These are phyloP conservation scores for Brasilioporus rufonigricans DNA, from an alignment of 768 basidiomycete genomes.

Conservation along the genomic window DNA sequence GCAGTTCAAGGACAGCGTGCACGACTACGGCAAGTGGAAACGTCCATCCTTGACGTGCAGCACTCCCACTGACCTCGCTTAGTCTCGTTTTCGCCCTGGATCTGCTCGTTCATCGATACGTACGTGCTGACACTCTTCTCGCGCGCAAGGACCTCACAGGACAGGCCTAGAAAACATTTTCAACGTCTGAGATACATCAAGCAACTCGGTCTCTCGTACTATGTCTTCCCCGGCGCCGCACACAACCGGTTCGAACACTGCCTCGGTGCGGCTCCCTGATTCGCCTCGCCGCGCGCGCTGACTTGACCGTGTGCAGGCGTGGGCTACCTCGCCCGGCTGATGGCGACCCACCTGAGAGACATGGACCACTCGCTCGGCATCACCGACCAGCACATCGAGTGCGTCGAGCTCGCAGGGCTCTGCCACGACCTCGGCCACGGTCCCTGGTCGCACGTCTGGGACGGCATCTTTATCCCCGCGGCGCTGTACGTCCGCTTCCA, in stretches of 20 bases:
- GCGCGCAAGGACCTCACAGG: not conserved
- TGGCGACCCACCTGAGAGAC: slow-evolving; percentile 54
- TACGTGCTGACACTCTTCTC: slow-evolving; percentile 25
- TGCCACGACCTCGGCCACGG: slow-evolving; percentile 88
- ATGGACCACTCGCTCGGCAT: slow-evolving; percentile 64
- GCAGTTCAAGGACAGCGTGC: slow-evolving; percentile 40
- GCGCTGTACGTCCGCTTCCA: slow-evolving; percentile 48
- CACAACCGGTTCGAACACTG: slow-evolving; percentile 86
- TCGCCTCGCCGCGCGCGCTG: not conserved
- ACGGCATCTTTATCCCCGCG: slow-evolving; percentile 64
- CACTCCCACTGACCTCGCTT: not conserved
- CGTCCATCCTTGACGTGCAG: not conserved
- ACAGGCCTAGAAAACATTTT: slow-evolving; percentile 56
- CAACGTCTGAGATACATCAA: slow-evolving; percentile 76
- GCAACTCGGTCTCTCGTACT: slow-evolving; percentile 75
- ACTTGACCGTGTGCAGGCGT: slow-evolving; percentile 49
- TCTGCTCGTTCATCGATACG: slow-evolving; percentile 66
- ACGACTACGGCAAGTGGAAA: slow-evolving; percentile 39
- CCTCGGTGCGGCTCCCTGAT: slow-evolving; percentile 48
- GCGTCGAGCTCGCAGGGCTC: slow-evolving; percentile 76
- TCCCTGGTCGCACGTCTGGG: slow-evolving; percentile 87
- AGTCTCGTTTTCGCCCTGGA: slow-evolving; percentile 33
- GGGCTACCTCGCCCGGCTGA: slow-evolving; percentile 64
- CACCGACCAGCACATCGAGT: slow-evolving; percentile 67
- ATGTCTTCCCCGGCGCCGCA: slow-evolving; percentile 74